phyloP scores from a whole-genome alignment of 176 grass and related monocot species.

The Eragrostis nindensis region DNA sequence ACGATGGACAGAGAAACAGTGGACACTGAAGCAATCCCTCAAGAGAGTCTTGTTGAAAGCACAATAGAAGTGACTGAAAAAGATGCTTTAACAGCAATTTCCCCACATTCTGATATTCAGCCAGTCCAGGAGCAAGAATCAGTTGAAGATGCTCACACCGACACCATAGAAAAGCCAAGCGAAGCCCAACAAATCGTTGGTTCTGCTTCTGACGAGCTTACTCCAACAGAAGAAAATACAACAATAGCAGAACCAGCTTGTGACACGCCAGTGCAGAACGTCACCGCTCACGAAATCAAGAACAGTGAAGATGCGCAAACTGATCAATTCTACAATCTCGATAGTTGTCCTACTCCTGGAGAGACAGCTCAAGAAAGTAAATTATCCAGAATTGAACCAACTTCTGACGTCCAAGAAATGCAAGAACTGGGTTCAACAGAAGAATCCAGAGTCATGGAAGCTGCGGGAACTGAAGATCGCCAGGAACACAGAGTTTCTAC shows the following conservation, averaged over 20 bases:
- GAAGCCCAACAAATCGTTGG: constrained; percentile 17
- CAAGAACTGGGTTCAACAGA: constrained; percentile 28
- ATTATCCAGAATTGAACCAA: constrained; percentile 4
- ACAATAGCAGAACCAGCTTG: not conserved
- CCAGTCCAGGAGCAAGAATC: constrained; percentile 19
- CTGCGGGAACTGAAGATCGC: constrained; percentile 5
- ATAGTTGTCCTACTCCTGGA: not conserved
- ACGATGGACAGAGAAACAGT: constrained; percentile 9
- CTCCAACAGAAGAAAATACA: constrained; percentile 32
- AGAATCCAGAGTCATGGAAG: constrained; percentile 32
- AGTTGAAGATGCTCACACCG: constrained; percentile 23
- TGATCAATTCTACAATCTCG: constrained; percentile 14
- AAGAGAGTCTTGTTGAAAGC: constrained; percentile 12
- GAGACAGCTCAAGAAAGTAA: constrained; percentile 17
- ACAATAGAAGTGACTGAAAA: constrained; percentile 25
- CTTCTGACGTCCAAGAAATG: constrained; percentile 25
- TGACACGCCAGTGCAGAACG: constrained; percentile 29
- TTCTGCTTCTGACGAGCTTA: constrained; percentile 34
- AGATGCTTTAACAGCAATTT: constrained; percentile 24
- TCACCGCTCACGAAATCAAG: constrained; percentile 31
- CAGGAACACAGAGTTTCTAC: constrained; percentile 37
- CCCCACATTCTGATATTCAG: constrained; percentile 25
- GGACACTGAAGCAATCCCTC: constrained; percentile 26
- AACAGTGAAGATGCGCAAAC: constrained; percentile 16
- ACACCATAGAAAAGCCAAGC: constrained; percentile 29